Base-by-base conservation (phyloP, 2,329 filamentous ascomycete species). In the Parastagonospora nodorum region DNA sequence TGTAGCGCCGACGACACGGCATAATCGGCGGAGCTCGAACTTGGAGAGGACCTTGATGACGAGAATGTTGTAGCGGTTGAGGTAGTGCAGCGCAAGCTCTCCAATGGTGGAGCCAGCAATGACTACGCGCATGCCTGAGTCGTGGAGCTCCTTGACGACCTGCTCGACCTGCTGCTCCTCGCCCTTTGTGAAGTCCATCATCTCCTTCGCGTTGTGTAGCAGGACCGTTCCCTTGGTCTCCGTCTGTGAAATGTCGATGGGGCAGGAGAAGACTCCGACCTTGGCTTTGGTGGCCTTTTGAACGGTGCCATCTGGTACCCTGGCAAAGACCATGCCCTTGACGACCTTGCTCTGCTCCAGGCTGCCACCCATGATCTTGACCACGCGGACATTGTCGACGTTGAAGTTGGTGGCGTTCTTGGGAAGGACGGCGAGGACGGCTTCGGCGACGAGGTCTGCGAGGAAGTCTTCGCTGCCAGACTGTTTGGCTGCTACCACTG, bases 161-260 rank as follows among this genome's bases (percentile, higher is more conserved):
- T 87, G 82, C 80, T 99, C 94, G 42, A 99, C 86, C 74, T 97
- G 93, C 48, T 81, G 78, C 79, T 99, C 94, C 79, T 99, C 94
- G 56, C 94, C 95, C 80, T 92, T 96, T 67, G 91, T 96, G 78
- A 97, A 99, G 73, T 97, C 89, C 73, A 97, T 84, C 90, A 99
- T 97, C 79, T 99, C 94, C 81, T 97, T 89, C 52, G 93, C 93
- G 73, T 96, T 99, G 78, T 99, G 91, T 67, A 99, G 78, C 45
- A 99, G 83, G 38, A 99, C 94, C 9, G 94, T 99, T 42, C 95
- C 95, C 83, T 99, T 99, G 68, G 94, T 99, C 80, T 99, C 94
- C 35, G 95, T 99, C 80, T 97, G 92, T 70, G 88, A 92, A 74
- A 84, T 92, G 74, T 99, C 94, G 75, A 99, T 92, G 33, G 94